These are phyloP conservation scores for Microcyclospora pomicola DNA, from an alignment of 2,329 filamentous ascomycete species.

Conservation along the genomic window DNA sequence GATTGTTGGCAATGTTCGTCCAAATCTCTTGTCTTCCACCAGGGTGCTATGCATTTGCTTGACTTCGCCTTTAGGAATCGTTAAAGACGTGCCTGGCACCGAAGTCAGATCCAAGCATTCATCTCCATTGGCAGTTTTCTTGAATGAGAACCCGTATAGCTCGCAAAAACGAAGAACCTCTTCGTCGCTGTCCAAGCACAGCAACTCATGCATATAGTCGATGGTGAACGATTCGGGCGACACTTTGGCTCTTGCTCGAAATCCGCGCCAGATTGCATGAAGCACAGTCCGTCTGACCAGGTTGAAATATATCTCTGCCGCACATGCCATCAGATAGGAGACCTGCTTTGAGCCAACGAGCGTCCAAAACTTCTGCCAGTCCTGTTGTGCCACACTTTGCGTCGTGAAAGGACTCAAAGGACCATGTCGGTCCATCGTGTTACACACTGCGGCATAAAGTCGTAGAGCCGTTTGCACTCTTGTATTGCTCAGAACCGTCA, in stretches of 20 bases:
- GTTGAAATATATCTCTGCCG: conserved; percentile 50
- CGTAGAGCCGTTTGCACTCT: conserved; percentile 44
- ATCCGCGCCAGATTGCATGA: conserved; percentile 24
- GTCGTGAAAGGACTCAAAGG: conserved; percentile 35
- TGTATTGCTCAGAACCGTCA: conserved; percentile 34
- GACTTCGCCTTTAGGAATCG: conserved; percentile 18
- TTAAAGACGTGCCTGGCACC: conserved; percentile 23
- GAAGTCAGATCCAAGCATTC: conserved; percentile 40
- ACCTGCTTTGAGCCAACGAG: conserved; percentile 40
- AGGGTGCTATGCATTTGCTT: conserved; percentile 30
- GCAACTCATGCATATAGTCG: conserved; percentile 34
- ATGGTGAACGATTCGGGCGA: conserved; percentile 34
- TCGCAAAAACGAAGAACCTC: conserved; percentile 42
- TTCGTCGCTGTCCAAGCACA: conserved; percentile 43
- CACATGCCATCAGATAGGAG: conserved; percentile 50
- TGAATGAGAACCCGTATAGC: conserved; percentile 39
- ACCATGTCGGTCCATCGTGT: conserved; percentile 38
- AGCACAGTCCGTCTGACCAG: conserved; percentile 43
- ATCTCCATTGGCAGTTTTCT: conserved; percentile 25
- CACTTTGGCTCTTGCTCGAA: conserved; percentile 7
- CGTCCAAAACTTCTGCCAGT: conserved; percentile 45
- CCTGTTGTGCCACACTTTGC: conserved; percentile 43
- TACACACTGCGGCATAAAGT: conserved; percentile 42
- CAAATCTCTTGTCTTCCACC: conserved; percentile 45
- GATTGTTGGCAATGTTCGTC: conserved; percentile 41